A percentile compares a stretch with the other conserved stretches of the same genome.
phyloP scores from a whole-genome alignment of 805 yeast genomes.

The Metschnikowia cubensis region DNA sequence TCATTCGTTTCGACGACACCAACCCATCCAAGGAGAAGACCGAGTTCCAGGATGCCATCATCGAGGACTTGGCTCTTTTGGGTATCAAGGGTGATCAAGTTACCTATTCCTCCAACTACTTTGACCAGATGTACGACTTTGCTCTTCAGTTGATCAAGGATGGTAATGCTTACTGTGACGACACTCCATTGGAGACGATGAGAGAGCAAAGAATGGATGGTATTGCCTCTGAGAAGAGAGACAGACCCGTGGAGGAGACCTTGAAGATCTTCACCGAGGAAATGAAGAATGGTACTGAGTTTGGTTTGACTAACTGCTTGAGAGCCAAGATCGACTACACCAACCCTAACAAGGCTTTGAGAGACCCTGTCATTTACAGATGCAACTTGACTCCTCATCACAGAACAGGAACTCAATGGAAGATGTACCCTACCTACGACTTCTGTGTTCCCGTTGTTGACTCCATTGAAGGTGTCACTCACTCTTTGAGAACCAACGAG shows the following conservation, averaged over 20 bases:
- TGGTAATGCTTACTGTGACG: slow-evolving; percentile 97
- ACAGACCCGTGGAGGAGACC: slow-evolving; percentile 89
- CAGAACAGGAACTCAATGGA: slow-evolving; percentile 91
- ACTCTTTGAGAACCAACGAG: slow-evolving; percentile 95
- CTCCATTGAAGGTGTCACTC: slow-evolving; percentile 94
- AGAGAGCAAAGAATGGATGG: slow-evolving; percentile 99
- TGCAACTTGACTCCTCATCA: slow-evolving; percentile 97
- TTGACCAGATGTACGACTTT: slow-evolving; percentile 82
- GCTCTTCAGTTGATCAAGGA: slow-evolving; percentile 87
- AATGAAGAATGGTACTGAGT: slow-evolving; percentile 92
- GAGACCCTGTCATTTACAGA: slow-evolving; percentile 98
- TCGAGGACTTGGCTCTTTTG: slow-evolving; percentile 84
- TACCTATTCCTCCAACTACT: slow-evolving; percentile 92
- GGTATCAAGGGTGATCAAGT: slow-evolving; percentile 90
- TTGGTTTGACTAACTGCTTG: slow-evolving; percentile 85
- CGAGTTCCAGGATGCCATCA: slow-evolving; percentile 90
- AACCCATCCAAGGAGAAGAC: slow-evolving; percentile 95
- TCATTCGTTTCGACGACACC: slow-evolving; percentile 96
- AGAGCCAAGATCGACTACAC: slow-evolving; percentile 95
- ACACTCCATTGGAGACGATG: slow-evolving; percentile 91
- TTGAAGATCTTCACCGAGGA: slow-evolving; percentile 79
- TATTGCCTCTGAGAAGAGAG: slow-evolving; percentile 86
- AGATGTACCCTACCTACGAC: slow-evolving; percentile 96
- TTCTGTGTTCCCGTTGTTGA: slow-evolving; percentile 98
- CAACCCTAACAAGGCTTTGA: slow-evolving; percentile 87